Evolutionary conservation across 2,329 filamentous ascomycete species (phyloP).

Genomic region (Cladobotryum mycophilum): DNA sequence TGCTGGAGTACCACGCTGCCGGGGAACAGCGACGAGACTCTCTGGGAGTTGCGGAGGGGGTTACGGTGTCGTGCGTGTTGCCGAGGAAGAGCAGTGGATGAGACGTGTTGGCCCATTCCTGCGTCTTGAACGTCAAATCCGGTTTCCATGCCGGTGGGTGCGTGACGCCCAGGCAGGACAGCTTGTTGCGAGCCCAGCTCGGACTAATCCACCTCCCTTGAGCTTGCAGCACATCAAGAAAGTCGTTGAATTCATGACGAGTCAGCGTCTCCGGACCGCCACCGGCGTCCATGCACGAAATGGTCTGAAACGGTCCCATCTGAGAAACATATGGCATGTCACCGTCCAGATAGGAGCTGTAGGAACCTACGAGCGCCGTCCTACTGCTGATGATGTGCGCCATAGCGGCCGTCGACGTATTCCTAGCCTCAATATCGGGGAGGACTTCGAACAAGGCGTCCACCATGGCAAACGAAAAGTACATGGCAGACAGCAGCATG

Average conservation of each 20-base stretch:
- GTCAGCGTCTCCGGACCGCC: conserved; percentile 5
- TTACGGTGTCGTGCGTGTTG: conserved; percentile 31
- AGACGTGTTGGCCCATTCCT: conserved; percentile 11
- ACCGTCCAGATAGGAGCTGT: conserved; percentile 2
- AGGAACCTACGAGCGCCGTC: neutral
- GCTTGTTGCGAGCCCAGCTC: conserved; percentile 11
- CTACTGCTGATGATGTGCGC: neutral
- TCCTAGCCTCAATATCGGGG: conserved; percentile 5
- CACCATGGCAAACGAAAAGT: conserved; percentile 9
- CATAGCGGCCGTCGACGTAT: conserved; percentile 6
- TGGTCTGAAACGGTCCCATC: conserved; percentile 6
- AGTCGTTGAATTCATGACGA: conserved; percentile 12
- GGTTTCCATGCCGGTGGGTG: conserved; percentile 13
- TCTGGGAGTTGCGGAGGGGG: conserved; percentile 31
- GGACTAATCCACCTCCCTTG: conserved; percentile 13
- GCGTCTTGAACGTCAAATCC: conserved; percentile 1
- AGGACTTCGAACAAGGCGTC: conserved; percentile 11
- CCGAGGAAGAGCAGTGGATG: conserved; percentile 13
- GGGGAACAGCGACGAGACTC: conserved; percentile 13
- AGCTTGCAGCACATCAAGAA: conserved; percentile 6
- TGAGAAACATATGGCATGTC: conserved; percentile 1
- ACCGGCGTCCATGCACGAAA: conserved; percentile 12
- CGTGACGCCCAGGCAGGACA: conserved; percentile 11
- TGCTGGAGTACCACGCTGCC: conserved; percentile 19
- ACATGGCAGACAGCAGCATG: conserved; percentile 8